These are phyloP conservation scores for Acacia melanoxylon DNA, from an alignment of 306 rosid genomes.

Conservation along the genomic window DNA sequence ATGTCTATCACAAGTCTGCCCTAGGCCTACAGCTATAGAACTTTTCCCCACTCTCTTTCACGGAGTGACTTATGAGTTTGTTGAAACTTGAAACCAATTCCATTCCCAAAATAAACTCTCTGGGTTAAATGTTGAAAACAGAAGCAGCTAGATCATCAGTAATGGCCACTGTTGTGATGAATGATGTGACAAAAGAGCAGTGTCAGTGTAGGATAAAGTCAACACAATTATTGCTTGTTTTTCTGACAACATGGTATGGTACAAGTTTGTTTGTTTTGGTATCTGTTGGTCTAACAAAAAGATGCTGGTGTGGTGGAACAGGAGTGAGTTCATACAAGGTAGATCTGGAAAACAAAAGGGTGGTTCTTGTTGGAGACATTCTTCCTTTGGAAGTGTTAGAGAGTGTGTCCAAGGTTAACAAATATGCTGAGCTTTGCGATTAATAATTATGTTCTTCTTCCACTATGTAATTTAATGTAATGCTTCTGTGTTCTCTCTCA, in stretches of 20 bases:
- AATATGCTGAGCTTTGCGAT: conserved; percentile 71
- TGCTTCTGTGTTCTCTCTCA: too few species aligned
- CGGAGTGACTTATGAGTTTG: not conserved
- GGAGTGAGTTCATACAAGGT: conserved; percentile 83
- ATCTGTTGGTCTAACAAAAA: not conserved
- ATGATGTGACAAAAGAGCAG: not conserved
- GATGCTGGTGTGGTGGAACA: not conserved
- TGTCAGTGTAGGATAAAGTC: conserved; percentile 15
- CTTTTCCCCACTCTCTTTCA: not conserved
- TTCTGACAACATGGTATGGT: not conserved
- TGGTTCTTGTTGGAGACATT: conserved; percentile 76
- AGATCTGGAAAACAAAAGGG: conserved; percentile 78
- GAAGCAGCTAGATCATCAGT: not conserved
- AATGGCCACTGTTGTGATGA: not conserved
- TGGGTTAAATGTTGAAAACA: not conserved
- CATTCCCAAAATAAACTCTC: not conserved
- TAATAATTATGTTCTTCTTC: not conserved
- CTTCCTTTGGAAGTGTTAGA: conserved; percentile 75
- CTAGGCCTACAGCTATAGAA: not conserved
- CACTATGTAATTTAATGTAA: too few species aligned
- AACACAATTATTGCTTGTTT: conserved; percentile 24
- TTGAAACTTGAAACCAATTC: not conserved
- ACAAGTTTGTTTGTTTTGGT: conserved; percentile 5
- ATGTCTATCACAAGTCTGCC: not conserved
- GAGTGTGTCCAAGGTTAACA: conserved; percentile 68